Evolutionary conservation across 2,329 filamentous ascomycete genomes (phyloP), one percentile per base, ranked within the genome.

Genomic region (Paecilomyces sp.): DNA sequence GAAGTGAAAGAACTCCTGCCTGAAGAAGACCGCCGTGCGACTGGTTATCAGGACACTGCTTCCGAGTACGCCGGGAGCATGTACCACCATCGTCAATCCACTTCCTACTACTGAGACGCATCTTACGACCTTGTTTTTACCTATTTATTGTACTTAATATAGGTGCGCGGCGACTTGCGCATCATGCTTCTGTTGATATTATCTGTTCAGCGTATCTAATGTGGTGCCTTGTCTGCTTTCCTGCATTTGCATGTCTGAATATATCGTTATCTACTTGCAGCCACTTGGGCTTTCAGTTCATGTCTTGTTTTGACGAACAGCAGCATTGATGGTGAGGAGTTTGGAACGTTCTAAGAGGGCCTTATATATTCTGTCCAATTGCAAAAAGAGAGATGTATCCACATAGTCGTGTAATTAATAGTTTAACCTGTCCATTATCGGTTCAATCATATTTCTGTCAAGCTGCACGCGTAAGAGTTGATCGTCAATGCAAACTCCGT

Each of bases 1-100:
- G 94, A 99, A 73, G 89, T 97, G 72, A 97, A 97, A 80, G 93
- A 97, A 63, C 82, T 91, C 11, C 81, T 94, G 18, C 85, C 88
- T 53, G 90, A 94, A 65, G 91, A 94, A 59, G 90, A 93, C 61
- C 87, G 89, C 61, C 85, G 89, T 60, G 80, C 80, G 24, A 92
- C 90, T 1, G 76, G 89, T 54, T 94, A 92, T 74, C 79, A 83
- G 54, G 88, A 91, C 60, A 73, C 69, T 51, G 72, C 72, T 57
- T 78, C 77, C 33, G 77, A 79, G 61, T 78, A 79, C 63, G 75
- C 76, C 13, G 70, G 72, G 51, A 78, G 77, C 68, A 70, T 77
- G 68, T 74, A 77, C 60, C 76, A 77, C 56, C 75, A 72, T 12
- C 66, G 64, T 11, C 76, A 67, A 25, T 75, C 76, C 61, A 70